Evolutionary conservation across 257 asterid genomes (phyloP).

Genomic region (Agastache rugosa): DNA sequence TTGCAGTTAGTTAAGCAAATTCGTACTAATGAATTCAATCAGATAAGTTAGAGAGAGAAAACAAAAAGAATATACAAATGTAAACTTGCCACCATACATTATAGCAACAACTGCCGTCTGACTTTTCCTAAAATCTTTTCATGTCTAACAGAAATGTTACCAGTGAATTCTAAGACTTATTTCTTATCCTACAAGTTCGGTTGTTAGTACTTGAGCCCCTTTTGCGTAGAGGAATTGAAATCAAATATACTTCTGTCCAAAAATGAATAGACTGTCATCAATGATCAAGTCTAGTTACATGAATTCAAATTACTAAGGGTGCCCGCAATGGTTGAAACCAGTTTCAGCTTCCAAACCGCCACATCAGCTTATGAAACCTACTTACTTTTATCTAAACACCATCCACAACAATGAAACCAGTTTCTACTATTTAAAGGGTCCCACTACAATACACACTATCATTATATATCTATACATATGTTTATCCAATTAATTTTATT

Average conservation of each 20-base stretch:
- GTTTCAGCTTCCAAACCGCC: no score
- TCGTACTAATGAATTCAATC: slow-evolving; percentile 1
- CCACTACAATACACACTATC: no score
- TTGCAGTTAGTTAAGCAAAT: slow-evolving; percentile 12
- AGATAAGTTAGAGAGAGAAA: not conserved
- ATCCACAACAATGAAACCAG: no score
- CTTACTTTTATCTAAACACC: no score
- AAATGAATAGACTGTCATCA: slow-evolving; percentile 8
- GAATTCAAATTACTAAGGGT: slow-evolving; percentile 3
- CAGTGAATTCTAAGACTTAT: not conserved
- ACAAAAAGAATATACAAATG: not conserved
- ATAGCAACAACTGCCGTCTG: not conserved
- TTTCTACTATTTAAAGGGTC: no score
- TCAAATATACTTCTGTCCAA: slow-evolving; percentile 8
- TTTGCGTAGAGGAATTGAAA: not conserved
- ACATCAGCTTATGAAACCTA: no score
- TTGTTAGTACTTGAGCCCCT: not conserved
- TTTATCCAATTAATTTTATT: no score
- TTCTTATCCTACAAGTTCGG: not conserved
- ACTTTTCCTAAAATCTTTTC: not conserved
- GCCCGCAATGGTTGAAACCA: no score
- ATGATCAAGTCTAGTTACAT: slow-evolving; percentile 12
- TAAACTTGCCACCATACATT: not conserved
- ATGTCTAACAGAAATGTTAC: slow-evolving; percentile 4
- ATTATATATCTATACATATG: no score